Conservation (phyloP, 129 eudicot genomes). For the Flaveria trinervia region DNA sequence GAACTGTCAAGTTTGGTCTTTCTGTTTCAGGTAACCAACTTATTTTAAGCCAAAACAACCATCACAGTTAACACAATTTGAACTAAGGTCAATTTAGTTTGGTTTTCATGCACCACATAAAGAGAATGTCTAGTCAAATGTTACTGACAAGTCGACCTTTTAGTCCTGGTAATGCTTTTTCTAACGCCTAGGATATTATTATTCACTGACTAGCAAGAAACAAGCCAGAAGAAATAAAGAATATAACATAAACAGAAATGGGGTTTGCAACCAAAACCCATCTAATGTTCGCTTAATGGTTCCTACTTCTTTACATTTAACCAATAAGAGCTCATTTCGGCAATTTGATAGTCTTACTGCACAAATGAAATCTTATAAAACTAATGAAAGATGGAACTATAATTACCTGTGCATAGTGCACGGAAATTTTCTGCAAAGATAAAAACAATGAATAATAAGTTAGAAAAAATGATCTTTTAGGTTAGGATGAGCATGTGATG, state of each 20-base stretch:
- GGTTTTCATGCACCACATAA: background rate
- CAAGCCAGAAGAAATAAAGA: no score
- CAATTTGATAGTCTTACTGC: background rate
- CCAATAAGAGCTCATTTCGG: no score
- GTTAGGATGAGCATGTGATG: background rate
- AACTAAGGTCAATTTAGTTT: background rate
- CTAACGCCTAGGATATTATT: no score
- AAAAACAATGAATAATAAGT: constrained; percentile 12
- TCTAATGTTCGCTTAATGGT: no score
- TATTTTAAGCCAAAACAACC: background rate
- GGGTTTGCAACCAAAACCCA: no score
- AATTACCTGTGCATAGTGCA: constrained; percentile 80
- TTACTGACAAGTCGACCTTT: background rate
- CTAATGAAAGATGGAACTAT: background rate
- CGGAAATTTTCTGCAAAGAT: constrained; percentile 77
- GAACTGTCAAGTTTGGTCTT: background rate
- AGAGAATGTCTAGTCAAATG: background rate
- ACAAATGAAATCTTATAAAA: background rate
- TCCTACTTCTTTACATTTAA: background rate
- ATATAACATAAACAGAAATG: no score
- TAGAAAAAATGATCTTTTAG: background rate
- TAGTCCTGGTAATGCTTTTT: background rate
- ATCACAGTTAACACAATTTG: background rate
- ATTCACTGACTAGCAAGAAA: no score
- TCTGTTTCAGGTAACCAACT: background rate